phyloP scores from a whole-genome alignment of 352 stramenopile genomes.

The Globisporangium uncinulatum region DNA sequence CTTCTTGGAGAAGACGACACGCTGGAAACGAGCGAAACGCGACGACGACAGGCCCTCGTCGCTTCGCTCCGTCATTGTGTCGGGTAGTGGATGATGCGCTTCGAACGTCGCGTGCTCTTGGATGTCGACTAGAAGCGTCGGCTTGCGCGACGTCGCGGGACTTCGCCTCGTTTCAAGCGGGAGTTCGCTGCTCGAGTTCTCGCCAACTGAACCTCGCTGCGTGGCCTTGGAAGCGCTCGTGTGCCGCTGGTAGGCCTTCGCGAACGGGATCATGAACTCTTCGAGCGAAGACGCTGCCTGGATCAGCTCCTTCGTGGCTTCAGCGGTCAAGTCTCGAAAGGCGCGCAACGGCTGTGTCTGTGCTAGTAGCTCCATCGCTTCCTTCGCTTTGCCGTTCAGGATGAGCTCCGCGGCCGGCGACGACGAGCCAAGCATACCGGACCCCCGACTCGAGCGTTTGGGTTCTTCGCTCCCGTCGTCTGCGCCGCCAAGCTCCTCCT shows the following conservation, averaged over 20 bases:
- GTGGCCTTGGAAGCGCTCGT: slow-evolving; percentile 8
- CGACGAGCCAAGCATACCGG: background rate
- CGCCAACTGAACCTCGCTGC: slow-evolving; percentile 1
- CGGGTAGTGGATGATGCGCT: background rate
- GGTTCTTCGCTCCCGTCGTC: background rate
- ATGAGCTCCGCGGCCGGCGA: slow-evolving; percentile 10
- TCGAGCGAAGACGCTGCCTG: slow-evolving; percentile 28
- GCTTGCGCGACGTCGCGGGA: slow-evolving; percentile 1
- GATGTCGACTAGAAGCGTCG: slow-evolving; percentile 16
- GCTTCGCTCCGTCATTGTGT: background rate
- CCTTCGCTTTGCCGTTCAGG: slow-evolving; percentile 12
- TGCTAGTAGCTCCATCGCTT: slow-evolving; percentile 19
- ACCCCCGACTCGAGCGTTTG: slow-evolving; percentile 7
- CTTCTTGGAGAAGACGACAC: slow-evolving; percentile 58
- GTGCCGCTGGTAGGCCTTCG: slow-evolving; percentile 13
- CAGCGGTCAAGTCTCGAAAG: slow-evolving; percentile 51
- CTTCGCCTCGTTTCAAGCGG: slow-evolving; percentile 3
- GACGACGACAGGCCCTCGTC: background rate
- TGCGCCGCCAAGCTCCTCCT: background rate
- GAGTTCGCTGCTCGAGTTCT: slow-evolving; percentile 8
- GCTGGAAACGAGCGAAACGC: slow-evolving; percentile 25
- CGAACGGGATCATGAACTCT: slow-evolving; percentile 32
- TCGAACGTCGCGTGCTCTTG: slow-evolving; percentile 11
- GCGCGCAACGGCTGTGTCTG: slow-evolving; percentile 43
- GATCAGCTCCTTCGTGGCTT: slow-evolving; percentile 59